phyloP scores from a whole-genome alignment of 2,329 filamentous ascomycete species.

The Truncatella angustata region DNA sequence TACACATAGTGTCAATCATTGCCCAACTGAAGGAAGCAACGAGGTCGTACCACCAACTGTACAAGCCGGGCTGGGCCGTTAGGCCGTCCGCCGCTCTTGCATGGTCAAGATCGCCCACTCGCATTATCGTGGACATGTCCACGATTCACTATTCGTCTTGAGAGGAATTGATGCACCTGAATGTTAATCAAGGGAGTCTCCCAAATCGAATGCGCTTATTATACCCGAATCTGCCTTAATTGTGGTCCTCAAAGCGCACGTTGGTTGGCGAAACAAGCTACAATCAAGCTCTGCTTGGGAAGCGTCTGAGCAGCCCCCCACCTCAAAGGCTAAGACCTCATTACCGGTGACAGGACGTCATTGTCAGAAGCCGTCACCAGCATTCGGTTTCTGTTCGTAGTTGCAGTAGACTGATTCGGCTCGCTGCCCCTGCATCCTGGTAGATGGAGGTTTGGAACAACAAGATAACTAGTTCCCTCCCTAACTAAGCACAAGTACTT shows the following conservation, averaged over 20 bases:
- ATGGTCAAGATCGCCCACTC: not conserved
- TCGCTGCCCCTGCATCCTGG: too few relatives aligned
- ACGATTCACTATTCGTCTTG: not conserved
- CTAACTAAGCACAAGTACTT: too few relatives aligned
- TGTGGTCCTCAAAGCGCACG: not conserved
- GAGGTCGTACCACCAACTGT: too few relatives aligned
- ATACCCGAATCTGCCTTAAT: not conserved
- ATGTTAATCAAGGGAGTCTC: not conserved
- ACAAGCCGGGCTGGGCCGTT: not conserved
- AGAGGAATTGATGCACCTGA: not conserved
- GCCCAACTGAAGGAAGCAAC: too few relatives aligned
- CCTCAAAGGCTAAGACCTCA: not conserved
- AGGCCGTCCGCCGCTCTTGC: not conserved
- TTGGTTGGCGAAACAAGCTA: not conserved
- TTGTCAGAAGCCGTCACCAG: not conserved
- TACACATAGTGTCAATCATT: too few relatives aligned
- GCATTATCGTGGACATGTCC: not conserved
- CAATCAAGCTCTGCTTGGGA: not conserved
- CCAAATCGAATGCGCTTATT: not conserved
- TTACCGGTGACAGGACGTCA: not conserved
- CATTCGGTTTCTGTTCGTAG: not conserved
- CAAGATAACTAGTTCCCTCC: too few relatives aligned
- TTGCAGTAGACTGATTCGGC: not conserved
- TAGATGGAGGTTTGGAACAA: too few relatives aligned
- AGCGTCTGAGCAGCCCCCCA: slow-evolving; percentile 2